phyloP scores from a whole-genome alignment of 306 rosid species.

The Medicago ruthenica region DNA sequence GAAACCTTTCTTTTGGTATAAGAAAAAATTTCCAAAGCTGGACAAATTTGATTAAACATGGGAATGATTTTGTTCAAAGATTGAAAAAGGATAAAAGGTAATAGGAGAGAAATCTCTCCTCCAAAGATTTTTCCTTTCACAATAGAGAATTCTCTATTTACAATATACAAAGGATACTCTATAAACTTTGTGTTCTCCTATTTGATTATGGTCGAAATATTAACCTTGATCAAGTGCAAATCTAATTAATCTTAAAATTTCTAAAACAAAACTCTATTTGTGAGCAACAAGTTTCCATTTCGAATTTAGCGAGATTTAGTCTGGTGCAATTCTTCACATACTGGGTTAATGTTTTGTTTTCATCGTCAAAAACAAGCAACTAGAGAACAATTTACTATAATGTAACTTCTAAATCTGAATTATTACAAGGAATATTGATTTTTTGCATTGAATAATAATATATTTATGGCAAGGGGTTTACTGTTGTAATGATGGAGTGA shows the following conservation, averaged over 20 bases:
- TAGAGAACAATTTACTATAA: constrained; percentile 54
- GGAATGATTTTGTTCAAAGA: too few relatives aligned
- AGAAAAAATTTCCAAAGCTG: too few relatives aligned
- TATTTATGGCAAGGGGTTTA: constrained; percentile 21
- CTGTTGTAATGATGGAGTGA: constrained; percentile 17
- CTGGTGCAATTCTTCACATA: constrained; percentile 12
- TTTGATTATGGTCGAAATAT: too few relatives aligned
- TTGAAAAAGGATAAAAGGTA: too few relatives aligned
- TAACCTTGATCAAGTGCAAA: too few relatives aligned
- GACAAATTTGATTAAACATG: too few relatives aligned
- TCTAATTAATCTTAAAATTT: constrained; percentile 32
- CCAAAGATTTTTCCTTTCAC: too few relatives aligned
- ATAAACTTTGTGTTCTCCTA: too few relatives aligned
- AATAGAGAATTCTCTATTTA: too few relatives aligned
- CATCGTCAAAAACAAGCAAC: constrained; percentile 57
- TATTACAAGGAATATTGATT: constrained; percentile 27
- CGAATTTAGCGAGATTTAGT: constrained; percentile 22
- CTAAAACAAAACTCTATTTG: constrained; percentile 3
- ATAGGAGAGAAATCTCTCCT: too few relatives aligned
- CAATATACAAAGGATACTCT: too few relatives aligned
- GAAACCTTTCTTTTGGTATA: too few relatives aligned
- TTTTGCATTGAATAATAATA: constrained; percentile 28
- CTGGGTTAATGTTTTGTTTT: constrained; percentile 37
- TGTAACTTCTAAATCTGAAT: constrained; percentile 54
- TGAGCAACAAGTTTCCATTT: not conserved